A percentile compares a stretch with the other conserved stretches of the same genome.
These are phyloP conservation scores for Chaetothyriales sp. DNA, from an alignment of 2,329 filamentous ascomycete genomes.

Conservation along the genomic window DNA sequence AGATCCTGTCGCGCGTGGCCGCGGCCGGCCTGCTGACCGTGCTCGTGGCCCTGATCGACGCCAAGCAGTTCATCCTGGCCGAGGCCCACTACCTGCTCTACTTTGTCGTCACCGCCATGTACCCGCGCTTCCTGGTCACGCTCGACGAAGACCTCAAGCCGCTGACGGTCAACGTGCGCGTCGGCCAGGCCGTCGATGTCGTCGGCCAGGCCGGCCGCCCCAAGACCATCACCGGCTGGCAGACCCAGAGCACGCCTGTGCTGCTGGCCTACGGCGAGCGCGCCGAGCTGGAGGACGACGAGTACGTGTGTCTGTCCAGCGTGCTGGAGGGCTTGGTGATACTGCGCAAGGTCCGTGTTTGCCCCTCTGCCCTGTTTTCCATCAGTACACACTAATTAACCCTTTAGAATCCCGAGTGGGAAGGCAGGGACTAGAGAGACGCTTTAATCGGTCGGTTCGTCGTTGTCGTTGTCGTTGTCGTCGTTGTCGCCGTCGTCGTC, in stretches of 20 bases:
- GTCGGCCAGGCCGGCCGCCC: slow-evolving; percentile 92
- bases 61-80: slow-evolving; percentile 66
- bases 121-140: slow-evolving; percentile 90
- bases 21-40: slow-evolving; percentile 81
- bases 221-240: slow-evolving; percentile 99
- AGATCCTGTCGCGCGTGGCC: slow-evolving; percentile 83
- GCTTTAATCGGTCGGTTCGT: no score
- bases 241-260: slow-evolving; percentile 98
- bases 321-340: slow-evolving; percentile 92
- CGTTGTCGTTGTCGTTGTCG: no score
- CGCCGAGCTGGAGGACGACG: slow-evolving; percentile 92
- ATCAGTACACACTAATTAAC: no score
- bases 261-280: slow-evolving; percentile 87
- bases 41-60: slow-evolving; percentile 84
- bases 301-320: slow-evolving; percentile 85
- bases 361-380: not conserved
- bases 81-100: slow-evolving; percentile 88
- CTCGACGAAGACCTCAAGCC: slow-evolving; percentile 90
- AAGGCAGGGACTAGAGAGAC: slow-evolving; percentile 23
- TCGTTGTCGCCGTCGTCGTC: no score
- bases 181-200: slow-evolving; percentile 95
- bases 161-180: slow-evolving; percentile 85
- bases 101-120: slow-evolving; percentile 92
- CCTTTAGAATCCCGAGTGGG: slow-evolving; percentile 37
- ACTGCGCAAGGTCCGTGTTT: slow-evolving; percentile 68